Conservation (phyloP, 2,329 filamentous ascomycete species). For the Ceratocystis cubensis region DNA sequence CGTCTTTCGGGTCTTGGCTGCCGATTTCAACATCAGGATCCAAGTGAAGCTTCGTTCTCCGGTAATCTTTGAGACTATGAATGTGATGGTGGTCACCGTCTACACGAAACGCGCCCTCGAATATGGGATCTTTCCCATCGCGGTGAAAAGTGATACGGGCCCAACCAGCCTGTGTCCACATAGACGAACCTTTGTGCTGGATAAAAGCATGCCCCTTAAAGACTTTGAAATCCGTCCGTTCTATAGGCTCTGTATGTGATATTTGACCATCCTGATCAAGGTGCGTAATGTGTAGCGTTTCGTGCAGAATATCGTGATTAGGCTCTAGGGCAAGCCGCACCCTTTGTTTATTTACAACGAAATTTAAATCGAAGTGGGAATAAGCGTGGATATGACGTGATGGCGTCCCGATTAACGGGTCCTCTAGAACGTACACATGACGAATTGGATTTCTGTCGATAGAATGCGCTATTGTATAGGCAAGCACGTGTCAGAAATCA, state of each 20-base stretch:
- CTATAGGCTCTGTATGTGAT: conserved; percentile 51
- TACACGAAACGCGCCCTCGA: conserved; percentile 79
- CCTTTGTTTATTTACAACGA: conserved; percentile 58
- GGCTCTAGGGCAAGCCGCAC: conserved; percentile 74
- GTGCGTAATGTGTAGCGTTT: conserved; percentile 62
- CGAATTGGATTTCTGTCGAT: conserved; percentile 62
- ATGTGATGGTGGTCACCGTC: conserved; percentile 77
- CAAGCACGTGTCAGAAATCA: not conserved
- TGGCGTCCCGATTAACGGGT: conserved; percentile 64
- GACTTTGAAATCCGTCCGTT: conserved; percentile 63
- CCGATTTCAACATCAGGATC: conserved; percentile 53
- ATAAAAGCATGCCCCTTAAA: conserved; percentile 72
- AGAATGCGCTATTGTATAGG: conserved; percentile 47
- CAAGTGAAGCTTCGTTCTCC: conserved; percentile 53
- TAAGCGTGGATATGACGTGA: conserved; percentile 67
- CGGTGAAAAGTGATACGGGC: conserved; percentile 64
- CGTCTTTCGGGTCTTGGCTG: conserved; percentile 46
- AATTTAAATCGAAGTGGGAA: conserved; percentile 74
- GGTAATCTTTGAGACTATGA: conserved; percentile 61
- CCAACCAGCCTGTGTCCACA: conserved; percentile 78
- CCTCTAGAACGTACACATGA: conserved; percentile 59
- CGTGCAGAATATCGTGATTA: conserved; percentile 76
- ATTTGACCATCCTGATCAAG: conserved; percentile 60
- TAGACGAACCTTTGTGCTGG: conserved; percentile 42
- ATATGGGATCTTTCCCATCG: conserved; percentile 68